Base-by-base conservation (phyloP, 345 rosid genomes). In the Microthlaspi erraticum region DNA sequence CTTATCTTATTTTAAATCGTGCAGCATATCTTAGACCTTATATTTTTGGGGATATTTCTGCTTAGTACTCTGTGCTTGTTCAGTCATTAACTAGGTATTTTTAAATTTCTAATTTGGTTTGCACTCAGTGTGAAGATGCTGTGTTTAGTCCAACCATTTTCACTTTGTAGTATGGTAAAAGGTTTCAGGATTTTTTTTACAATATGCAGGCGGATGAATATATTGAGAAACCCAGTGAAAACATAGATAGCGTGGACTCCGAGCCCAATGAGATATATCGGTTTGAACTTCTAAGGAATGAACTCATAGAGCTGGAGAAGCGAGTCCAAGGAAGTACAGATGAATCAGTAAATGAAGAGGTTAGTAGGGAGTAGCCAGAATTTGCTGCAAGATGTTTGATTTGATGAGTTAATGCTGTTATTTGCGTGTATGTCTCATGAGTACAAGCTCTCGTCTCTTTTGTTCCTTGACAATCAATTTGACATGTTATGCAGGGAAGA, bases 291-390 rank as follows among this genome's bases (percentile, higher is more conserved):
- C 72, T 94, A 29, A 87, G 92, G 80, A 91, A 81, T 66, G 99
- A 94, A 78, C 86, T 94, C 31, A 87, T 91, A 64, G 96, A 94
- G 81, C 96, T 94, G 60, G 98, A 94, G 80, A 85, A 83, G 74
- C 89, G 97, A 55, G 93, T 94, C 67, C 92, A 84, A 77, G 86
- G 75, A 78, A 87, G 85, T 81, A 78, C 96, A 45, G 76, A 85
- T 80, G 85, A 84, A 50, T 81, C 90, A 14, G 86, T 79, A 72
- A 81, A 70, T 68, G 88, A 80, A 77, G 90, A 84, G 95, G 97
- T 91, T 68, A 54, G 71, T 72, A 41, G 51, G 45, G 62, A 20
- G 23, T 17, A 49, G 19, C 17, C 56, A 73, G 49, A 64, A 3
- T 29, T 53, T 49, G 33, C 67, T 64, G 34, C 59, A 62, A 53